Conservation (phyloP, 257 asterid genomes). For the Ajuga chamaepitys region DNA sequence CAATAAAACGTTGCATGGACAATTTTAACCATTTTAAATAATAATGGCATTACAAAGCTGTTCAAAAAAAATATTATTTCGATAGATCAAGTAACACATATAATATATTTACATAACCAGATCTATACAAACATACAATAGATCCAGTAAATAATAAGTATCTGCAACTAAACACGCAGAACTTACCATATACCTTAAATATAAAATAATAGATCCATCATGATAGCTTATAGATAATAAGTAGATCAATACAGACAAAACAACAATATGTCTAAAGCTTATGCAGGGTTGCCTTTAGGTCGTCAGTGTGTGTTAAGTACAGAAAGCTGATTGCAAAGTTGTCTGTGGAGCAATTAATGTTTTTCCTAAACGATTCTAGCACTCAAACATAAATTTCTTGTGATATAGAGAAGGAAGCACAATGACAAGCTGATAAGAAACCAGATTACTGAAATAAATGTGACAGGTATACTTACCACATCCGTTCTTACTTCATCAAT, state of each 20-base stretch:
- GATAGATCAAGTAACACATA: not conserved
- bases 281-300: not conserved
- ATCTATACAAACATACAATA: not conserved
- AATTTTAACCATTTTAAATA: not conserved
- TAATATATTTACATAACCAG: not conserved
- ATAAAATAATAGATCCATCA: not conserved
- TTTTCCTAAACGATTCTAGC: not conserved
- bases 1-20: not conserved
- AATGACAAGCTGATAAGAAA: slow-evolving; percentile 6
- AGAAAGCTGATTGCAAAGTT: not conserved
- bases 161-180: not conserved
- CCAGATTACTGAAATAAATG: slow-evolving; percentile 1
- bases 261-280: not conserved
- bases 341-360: not conserved
- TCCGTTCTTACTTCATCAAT: slow-evolving; percentile 65
- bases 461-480: slow-evolving; percentile 48
- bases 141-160: not conserved
- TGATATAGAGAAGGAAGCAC: not conserved
- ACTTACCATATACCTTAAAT: not conserved
- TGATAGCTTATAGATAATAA: slow-evolving; percentile 7
- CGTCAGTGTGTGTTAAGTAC: not conserved
- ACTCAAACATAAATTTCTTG: not conserved
- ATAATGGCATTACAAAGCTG: not conserved
- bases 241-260: not conserved
- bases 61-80: not conserved